Base-by-base conservation (phyloP, 805 yeast genomes). In the Saccharomycopsis lassenensis region DNA sequence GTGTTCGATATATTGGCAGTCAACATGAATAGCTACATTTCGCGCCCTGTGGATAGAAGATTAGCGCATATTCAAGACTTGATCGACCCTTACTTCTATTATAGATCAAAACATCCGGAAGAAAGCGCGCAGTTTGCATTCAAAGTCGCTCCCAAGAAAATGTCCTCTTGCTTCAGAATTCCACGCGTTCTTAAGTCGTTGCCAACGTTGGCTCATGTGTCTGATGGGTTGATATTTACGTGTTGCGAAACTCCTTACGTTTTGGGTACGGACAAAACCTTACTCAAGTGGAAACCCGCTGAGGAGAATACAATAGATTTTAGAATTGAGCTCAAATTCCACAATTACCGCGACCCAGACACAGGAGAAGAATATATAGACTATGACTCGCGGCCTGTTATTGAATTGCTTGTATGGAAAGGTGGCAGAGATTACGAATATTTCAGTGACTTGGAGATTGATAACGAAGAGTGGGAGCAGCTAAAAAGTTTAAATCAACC, bases 251-350 rank as follows among this genome's bases (percentile, higher is more conserved):
- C 89, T 1, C 93, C 95, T 0, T 91, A 91, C 57, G 65, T 73
- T 2, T 74, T 77, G 44, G 97, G 97, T 10, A 89, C 97, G 1
- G 97, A 91, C 55, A 68, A 74, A 1, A 73, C 85, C 5, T 62
- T 91, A 33, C 60, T 91, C 37, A 91, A 93, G 58, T 91, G 99
- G 99, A 91, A 91, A 52, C 97, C 98, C 2, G 84, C 94, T 8
- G 83, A 83, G 44, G 98, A 89, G 56, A 93, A 91, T 49, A 80
- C 96, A 0, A 73, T 93, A 29, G 99, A 91, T 57, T 91, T 84
- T 58, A 77, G 77, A 52, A 56, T 91, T 41, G 65, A 66, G 23
- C 56, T 85, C 40, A 67, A 67, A 24, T 82, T 83, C 48, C 72
- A 75, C 12, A 47, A 57, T 6, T 74, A 47, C 47, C 67, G 67